A percentile compares a stretch with the other conserved stretches of the same genome.
Conservation (phyloP, 805 yeast genomes). For the Pichia kluyveri region DNA sequence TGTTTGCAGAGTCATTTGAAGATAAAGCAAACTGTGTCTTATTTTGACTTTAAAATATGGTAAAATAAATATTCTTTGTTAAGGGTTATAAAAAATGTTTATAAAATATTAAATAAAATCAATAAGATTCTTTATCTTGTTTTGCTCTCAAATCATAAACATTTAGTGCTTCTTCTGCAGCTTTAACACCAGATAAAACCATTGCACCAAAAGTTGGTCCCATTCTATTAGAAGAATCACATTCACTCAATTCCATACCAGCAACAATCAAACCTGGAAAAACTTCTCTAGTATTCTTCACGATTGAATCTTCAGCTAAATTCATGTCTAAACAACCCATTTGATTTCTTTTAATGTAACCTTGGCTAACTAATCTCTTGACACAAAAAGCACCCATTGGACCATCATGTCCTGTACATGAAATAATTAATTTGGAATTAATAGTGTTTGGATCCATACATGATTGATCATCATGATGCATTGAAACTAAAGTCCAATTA, state of each 20-base stretch:
- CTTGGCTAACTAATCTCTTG: conserved; percentile 52
- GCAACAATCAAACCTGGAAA: conserved; percentile 56
- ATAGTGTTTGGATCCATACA: too few species aligned
- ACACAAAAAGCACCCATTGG: conserved; percentile 77
- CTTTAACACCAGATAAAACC: conserved; percentile 72
- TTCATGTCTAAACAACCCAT: conserved; percentile 80
- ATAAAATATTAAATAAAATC: too few species aligned
- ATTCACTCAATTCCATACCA: conserved; percentile 75
- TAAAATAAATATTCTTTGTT: too few species aligned
- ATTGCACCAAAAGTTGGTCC: conserved; percentile 81
- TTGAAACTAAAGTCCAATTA: conserved; percentile 72
- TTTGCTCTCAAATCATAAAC: conserved; percentile 8
- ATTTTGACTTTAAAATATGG: too few species aligned
- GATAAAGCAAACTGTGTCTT: too few species aligned
- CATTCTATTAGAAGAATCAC: conserved; percentile 74
- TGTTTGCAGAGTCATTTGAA: too few species aligned
- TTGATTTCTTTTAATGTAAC: conserved; percentile 40
- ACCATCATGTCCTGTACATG: conserved; percentile 78
- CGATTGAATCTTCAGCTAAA: conserved; percentile 67
- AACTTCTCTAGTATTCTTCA: conserved; percentile 57
- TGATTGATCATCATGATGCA: conserved; percentile 69
- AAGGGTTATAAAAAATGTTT: too few species aligned
- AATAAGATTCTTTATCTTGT: too few species aligned
- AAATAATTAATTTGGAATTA: conserved; percentile 63
- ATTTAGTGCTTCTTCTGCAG: conserved; percentile 45